phyloP scores from a whole-genome alignment of 129 eudicot species.

The Daucus carota region DH1_v3.0 NC_030381.2:5030501-5031000 shows the following conservation, averaged over 20 bases:
- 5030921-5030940: conserved; percentile 5
- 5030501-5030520: too few species aligned
- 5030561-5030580: too few species aligned
- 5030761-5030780: not conserved
- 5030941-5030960: conserved; percentile 4
- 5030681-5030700: too few species aligned
- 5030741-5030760: conserved; percentile 1
- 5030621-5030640: too few species aligned
- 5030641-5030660: too few species aligned
- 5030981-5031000: not conserved
- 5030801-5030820: not conserved
- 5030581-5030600: too few species aligned
- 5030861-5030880: not conserved
- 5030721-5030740: too few species aligned
- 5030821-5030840: conserved; percentile 5
- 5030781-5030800: conserved; percentile 11
- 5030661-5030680: too few species aligned
- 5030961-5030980: conserved; percentile 14
- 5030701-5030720: too few species aligned
- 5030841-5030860: not conserved
- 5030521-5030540: too few species aligned
- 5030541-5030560: too few species aligned
- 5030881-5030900: not conserved
- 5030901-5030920: not conserved
- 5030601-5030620: too few species aligned